Base-by-base conservation (phyloP, 225 moss, liverwort and hornwort species). In the Pleurozium schreberi region DNA sequence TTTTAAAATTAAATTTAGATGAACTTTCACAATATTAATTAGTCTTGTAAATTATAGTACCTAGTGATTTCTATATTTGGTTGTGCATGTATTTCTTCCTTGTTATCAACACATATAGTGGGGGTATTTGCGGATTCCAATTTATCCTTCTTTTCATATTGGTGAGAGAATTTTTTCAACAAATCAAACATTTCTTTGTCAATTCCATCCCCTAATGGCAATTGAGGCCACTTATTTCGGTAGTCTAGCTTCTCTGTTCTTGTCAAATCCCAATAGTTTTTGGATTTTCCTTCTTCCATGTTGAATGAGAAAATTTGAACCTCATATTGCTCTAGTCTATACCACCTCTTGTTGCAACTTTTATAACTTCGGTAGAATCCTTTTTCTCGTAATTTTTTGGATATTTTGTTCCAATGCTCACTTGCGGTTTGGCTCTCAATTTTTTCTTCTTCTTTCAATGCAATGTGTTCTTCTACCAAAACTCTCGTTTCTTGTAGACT, bases 271-370 rank as follows among this genome's bases (percentile, higher is more conserved):
- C 94, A 95, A 62, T 91, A 95, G 30, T 91, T 93, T 66, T 88
- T 91, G 5, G 78, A 36, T 38, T 89, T 89, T 6, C 91, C 92
- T 74, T 90, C 91, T 47, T 93, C 92, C 60, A 91, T 92, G 28
- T 95, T 92, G 81, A 95, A 93, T 16, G 94, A 92, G 60, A 91
- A 92, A 40, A 93, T 95, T 62, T 95, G 93, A 4, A 93, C 84
- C 78, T 93, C 94, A 61, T 84, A 91, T 74, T 93, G 94, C 31
- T 93, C 93, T 5, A 93, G 87, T 76, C 88, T 83, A 60, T 93
- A 95, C 94, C 94, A 95, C 62, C 93, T 83, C 76, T 93, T 95
- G n/a, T 95, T 95, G 78, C 94, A 95, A 75, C 93, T 95, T 58
- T 90, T 93, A 57, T 92, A 90, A 63, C 94, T 95, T 57, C 92